Evolutionary conservation across 2,329 filamentous ascomycete genomes (phyloP), one percentile per base, ranked within the genome.

Genomic region (Metarhizium guizhouense): DNA sequence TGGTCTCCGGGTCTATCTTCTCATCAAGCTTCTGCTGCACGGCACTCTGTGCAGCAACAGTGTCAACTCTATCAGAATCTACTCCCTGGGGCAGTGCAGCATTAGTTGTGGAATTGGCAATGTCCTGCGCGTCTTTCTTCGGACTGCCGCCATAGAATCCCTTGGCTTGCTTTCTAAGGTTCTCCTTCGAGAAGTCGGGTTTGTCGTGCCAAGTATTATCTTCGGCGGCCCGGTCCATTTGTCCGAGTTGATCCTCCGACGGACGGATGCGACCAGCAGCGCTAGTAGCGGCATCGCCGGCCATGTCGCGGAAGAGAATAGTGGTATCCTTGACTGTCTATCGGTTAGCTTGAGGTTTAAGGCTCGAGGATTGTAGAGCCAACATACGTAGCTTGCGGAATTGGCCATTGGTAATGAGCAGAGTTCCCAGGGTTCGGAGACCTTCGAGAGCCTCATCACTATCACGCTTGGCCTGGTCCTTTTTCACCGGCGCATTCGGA

Each of bases 201-300:
- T 83, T 81, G 56, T 96, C 91, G 65, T 96, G 90, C 94, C 94
- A 99, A 16, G 86, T 88, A 73, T 97, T 94, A 65, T 96, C 92
- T 18, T 88, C 83, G 2, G 94, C 94, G 2, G 94, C 84, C n/a
- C 77, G 69, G 62, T 97, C 93, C 38, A 97, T 84, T 64, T 91
- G 85, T 8, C 75, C 68, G 20, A 97, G 79, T 58, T 87, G 76
- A 0, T 96, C 88, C 56, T 95, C 83, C 1, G 81, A 83, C 3
- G 94, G 94, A 53, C 87, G 87, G 52, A 96, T 80, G 63, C 77
- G 83, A 64, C 77, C 77, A 56, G 92, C 90, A 6, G 87, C 87
- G 65, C 88, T 93, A 60, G 81, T 80, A 11, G 94, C 92, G 30
- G 88, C 90, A 72, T 99, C 94, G 53, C 91, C 90, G 57, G 88